phyloP scores from a whole-genome alignment of 2,329 filamentous ascomycete genomes.

The Penicillium sp. region DNA sequence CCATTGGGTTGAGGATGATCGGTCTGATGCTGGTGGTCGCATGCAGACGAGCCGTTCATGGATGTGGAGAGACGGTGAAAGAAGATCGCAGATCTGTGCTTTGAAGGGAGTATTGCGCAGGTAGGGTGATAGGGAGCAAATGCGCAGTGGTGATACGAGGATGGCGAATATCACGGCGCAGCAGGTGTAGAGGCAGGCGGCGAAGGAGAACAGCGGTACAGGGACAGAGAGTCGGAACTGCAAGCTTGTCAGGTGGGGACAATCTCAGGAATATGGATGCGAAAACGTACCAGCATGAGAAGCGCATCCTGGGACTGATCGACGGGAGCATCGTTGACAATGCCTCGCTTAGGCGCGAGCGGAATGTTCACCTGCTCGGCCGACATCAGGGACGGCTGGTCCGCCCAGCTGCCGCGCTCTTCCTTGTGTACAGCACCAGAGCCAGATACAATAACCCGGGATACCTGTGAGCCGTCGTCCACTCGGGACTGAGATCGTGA shows the following conservation, averaged over 20 bases:
- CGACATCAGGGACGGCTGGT: constrained; percentile 35
- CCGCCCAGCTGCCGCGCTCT: constrained; percentile 31
- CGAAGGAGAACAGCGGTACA: constrained; percentile 51
- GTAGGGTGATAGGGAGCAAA: constrained; percentile 46
- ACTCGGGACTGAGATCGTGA: constrained; percentile 20
- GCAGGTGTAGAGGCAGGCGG: constrained; percentile 52
- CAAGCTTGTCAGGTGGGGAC: constrained; percentile 9
- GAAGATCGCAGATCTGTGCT: constrained; percentile 48
- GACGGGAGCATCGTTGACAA: constrained; percentile 26
- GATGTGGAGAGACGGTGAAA: constrained; percentile 51
- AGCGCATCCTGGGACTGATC: constrained; percentile 40
- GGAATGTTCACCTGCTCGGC: constrained; percentile 25
- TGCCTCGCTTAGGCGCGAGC: constrained; percentile 27
- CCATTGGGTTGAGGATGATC: constrained; percentile 28
- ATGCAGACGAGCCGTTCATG: constrained; percentile 36
- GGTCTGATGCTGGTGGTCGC: constrained; percentile 18
- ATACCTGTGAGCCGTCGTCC: constrained; percentile 22
- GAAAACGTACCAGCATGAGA: constrained; percentile 38
- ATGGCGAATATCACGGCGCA: constrained; percentile 49
- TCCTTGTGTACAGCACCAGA: constrained; percentile 26
- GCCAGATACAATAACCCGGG: constrained; percentile 24
- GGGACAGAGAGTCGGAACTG: constrained; percentile 52
- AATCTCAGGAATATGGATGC: background rate
- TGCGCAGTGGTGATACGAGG: constrained; percentile 50
- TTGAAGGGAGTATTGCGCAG: constrained; percentile 45